These are phyloP conservation scores for Suillus americanus DNA, from an alignment of 768 basidiomycete species.

Conservation along the genomic window DNA sequence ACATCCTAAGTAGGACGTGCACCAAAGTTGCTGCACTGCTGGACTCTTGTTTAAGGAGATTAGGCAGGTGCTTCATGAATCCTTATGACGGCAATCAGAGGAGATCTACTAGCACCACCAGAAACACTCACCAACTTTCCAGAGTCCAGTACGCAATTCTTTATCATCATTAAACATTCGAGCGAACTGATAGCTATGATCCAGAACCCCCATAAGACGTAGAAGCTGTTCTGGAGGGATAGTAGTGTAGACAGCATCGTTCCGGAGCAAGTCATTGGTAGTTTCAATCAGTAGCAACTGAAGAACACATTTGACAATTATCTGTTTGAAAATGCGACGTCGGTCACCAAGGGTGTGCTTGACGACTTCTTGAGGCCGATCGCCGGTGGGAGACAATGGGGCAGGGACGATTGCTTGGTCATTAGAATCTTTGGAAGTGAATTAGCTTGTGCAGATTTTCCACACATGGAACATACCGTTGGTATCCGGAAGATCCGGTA, in stretches of 20 bases:
- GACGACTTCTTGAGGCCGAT: constrained; percentile 46
- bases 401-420: constrained; percentile 79
- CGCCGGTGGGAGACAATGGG: constrained; percentile 77
- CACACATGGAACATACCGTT: constrained; percentile 22
- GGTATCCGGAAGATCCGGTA: constrained; percentile 53
- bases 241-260: constrained; percentile 85
- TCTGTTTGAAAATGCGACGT: constrained; percentile 91
- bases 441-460: constrained; percentile 1
- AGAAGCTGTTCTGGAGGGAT: constrained; percentile 95
- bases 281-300: constrained; percentile 96
- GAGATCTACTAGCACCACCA: background rate
- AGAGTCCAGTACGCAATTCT: constrained; percentile 91
- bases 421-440: constrained; percentile 51
- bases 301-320: constrained; percentile 99
- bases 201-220: constrained; percentile 91
- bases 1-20: constrained; percentile 90
- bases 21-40: constrained; percentile 95
- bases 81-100: constrained; percentile 46
- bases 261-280: constrained; percentile 92
- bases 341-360: constrained; percentile 67
- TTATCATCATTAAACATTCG: constrained; percentile 98
- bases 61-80: constrained; percentile 99
- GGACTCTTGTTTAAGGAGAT: constrained; percentile 96
- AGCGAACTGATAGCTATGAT: constrained; percentile 98
- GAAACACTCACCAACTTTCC: constrained; percentile 90